Percentiles rank a stretch among this genome's conserved stretches.
Conservation (phyloP, 169 alveolate genomes). For the Theileria equi region DNA sequence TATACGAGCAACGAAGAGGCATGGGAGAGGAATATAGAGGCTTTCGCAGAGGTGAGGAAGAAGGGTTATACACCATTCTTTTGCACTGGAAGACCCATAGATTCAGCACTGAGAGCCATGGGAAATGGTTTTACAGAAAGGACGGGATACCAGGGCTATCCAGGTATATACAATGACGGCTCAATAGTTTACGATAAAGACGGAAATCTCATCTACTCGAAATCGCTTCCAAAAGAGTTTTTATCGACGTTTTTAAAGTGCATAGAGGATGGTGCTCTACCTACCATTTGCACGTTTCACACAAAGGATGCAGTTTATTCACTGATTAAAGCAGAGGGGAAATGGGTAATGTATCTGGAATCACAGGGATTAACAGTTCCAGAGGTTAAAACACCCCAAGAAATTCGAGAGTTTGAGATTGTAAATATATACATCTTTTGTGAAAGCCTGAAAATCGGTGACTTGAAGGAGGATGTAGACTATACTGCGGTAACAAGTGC, state of each 20-base stretch:
- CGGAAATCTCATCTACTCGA: conserved; percentile 32
- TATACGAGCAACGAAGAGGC: conserved; percentile 14
- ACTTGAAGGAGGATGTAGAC: background rate
- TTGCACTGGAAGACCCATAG: conserved; percentile 60
- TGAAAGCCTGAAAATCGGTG: background rate
- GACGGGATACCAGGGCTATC: conserved; percentile 58
- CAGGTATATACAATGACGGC: conserved; percentile 62
- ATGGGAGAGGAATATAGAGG: conserved; percentile 30
- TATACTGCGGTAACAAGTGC: conserved; percentile 1
- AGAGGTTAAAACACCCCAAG: conserved; percentile 6
- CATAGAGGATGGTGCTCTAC: conserved; percentile 1
- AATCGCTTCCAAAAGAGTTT: conserved; percentile 1
- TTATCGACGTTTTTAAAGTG: conserved; percentile 13
- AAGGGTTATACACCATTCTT: conserved; percentile 38
- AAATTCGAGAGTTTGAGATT: conserved; percentile 16
- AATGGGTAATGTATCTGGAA: conserved; percentile 2
- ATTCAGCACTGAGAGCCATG: conserved; percentile 6
- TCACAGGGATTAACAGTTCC: conserved; percentile 9
- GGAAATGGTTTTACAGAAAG: conserved; percentile 21
- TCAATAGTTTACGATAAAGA: conserved; percentile 36
- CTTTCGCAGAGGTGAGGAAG: conserved; percentile 29
- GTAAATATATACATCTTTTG: conserved; percentile 3
- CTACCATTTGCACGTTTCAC: conserved; percentile 5
- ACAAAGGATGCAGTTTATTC: conserved; percentile 24
- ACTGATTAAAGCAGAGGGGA: conserved; percentile 13